A percentile compares a stretch with the other conserved stretches of the same genome.
Evolutionary conservation across 1,284 basidiomycete species (phyloP).

Genomic region (Caloboletus firmus): DNA sequence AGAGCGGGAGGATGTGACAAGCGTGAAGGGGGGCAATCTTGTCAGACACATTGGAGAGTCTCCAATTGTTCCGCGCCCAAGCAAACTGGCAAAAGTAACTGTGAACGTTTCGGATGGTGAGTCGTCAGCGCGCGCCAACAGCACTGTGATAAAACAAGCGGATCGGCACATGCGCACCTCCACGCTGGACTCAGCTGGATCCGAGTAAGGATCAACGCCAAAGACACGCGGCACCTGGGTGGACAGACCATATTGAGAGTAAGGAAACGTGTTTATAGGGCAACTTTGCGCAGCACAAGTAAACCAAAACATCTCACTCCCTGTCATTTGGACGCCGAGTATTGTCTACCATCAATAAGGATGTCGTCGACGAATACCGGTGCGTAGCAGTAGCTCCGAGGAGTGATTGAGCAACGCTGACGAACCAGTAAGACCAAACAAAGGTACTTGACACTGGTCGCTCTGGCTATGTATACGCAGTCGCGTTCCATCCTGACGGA

Average conservation of each 20-base stretch:
- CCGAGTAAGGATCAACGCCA: not conserved
- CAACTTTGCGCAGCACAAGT: not conserved
- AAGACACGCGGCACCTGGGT: not conserved
- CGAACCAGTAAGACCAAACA: no score
- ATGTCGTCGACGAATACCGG: not conserved
- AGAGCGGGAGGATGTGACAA: not conserved
- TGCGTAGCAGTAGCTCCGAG: not conserved
- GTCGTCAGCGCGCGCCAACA: not conserved
- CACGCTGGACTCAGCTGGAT: constrained; percentile 51
- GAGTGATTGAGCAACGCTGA: not conserved
- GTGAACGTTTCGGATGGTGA: constrained; percentile 1
- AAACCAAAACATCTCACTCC: no score
- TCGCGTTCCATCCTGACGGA: not conserved
- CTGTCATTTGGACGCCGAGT: not conserved
- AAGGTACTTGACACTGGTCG: not conserved
- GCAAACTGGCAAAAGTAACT: constrained; percentile 85
- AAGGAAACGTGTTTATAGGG: not conserved
- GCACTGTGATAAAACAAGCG: not conserved
- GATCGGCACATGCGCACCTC: constrained; percentile 48
- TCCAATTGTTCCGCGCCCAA: constrained; percentile 79
- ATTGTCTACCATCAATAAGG: not conserved
- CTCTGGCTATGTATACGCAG: not conserved
- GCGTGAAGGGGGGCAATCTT: not conserved
- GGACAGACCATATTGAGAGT: not conserved
- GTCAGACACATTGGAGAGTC: constrained; percentile 50